phyloP scores from a whole-genome alignment of 148 eudicot genomes.

The Arctostaphylos glauca region DNA sequence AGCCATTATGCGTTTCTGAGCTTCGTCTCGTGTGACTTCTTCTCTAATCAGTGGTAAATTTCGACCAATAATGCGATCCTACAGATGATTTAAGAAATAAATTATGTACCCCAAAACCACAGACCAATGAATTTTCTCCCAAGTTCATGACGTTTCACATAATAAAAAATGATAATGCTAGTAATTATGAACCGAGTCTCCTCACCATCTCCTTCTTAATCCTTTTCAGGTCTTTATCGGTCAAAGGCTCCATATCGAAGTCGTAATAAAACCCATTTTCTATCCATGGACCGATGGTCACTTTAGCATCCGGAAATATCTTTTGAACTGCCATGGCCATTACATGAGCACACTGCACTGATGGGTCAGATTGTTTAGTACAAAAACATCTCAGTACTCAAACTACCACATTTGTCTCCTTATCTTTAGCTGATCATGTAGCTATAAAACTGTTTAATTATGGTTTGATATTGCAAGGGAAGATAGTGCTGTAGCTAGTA shows the following conservation, averaged over 20 bases:
- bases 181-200: slow-evolving; percentile 19
- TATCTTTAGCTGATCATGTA: not conserved
- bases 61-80: slow-evolving; percentile 95
- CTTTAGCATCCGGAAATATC: slow-evolving; percentile 91
- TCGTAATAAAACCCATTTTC: slow-evolving; percentile 97
- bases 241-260: slow-evolving; percentile 95
- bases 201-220: slow-evolving; percentile 99
- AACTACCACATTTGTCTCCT: not conserved
- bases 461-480: not conserved
- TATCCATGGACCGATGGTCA: slow-evolving; percentile 98
- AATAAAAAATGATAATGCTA: not conserved
- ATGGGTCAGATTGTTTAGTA: slow-evolving; percentile 9
- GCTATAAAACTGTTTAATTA: not conserved
- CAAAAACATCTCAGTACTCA: not conserved
- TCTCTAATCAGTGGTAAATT: slow-evolving; percentile 87
- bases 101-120: slow-evolving; percentile 64
- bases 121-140: slow-evolving; percentile 44
- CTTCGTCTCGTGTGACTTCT: slow-evolving; percentile 95
- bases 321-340: slow-evolving; percentile 99
- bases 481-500: not conserved
- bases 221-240: slow-evolving; percentile 88
- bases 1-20: slow-evolving; percentile 70
- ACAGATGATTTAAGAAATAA: slow-evolving; percentile 79
- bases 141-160: slow-evolving; percentile 20
- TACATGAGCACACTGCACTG: slow-evolving; percentile 97